These are phyloP conservation scores for Jamesozyma jinghongensis DNA, from an alignment of 805 yeast genomes.

Conservation along the genomic window DNA sequence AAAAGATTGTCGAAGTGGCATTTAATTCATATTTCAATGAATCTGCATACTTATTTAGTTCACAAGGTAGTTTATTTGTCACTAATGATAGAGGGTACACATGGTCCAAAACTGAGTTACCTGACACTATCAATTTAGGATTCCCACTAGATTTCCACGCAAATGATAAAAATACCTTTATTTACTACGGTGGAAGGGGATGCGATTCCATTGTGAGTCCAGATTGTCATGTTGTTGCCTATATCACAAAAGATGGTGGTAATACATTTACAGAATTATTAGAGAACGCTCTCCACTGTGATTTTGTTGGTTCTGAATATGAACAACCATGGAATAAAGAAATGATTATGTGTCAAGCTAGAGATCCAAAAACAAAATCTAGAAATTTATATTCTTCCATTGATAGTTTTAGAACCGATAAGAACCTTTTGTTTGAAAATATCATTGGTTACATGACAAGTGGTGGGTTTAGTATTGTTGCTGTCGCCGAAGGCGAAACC, in stretches of 20 bases:
- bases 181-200: slow-evolving; percentile 57
- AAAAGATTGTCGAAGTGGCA: slow-evolving; percentile 43
- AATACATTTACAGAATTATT: slow-evolving; percentile 44
- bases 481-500: slow-evolving; percentile 42
- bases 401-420: slow-evolving; percentile 41
- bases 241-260: slow-evolving; percentile 62
- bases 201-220: slow-evolving; percentile 41
- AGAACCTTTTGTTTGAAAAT: slow-evolving; percentile 39
- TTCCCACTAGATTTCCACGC: slow-evolving; percentile 56
- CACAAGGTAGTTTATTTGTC: slow-evolving; percentile 40
- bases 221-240: slow-evolving; percentile 51
- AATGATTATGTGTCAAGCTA: slow-evolving; percentile 56
- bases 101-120: slow-evolving; percentile 42
- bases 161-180: slow-evolving; percentile 44
- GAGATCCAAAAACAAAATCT: slow-evolving; percentile 27
- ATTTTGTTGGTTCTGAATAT: slow-evolving; percentile 52
- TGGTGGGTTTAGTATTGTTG: slow-evolving; percentile 66
- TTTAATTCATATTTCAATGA: slow-evolving; percentile 43
- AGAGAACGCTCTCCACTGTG: slow-evolving; percentile 51
- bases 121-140: slow-evolving; percentile 37
- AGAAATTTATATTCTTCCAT: slow-evolving; percentile 38
- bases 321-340: slow-evolving; percentile 36
- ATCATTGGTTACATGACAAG: slow-evolving; percentile 68
- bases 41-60: slow-evolving; percentile 36
- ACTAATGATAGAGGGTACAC: slow-evolving; percentile 62